A percentile compares a stretch with the other conserved stretches of the same genome.
These are phyloP conservation scores for Phytophthora pinifolia DNA, from an alignment of 352 stramenopile genomes.

Conservation along the genomic window DNA sequence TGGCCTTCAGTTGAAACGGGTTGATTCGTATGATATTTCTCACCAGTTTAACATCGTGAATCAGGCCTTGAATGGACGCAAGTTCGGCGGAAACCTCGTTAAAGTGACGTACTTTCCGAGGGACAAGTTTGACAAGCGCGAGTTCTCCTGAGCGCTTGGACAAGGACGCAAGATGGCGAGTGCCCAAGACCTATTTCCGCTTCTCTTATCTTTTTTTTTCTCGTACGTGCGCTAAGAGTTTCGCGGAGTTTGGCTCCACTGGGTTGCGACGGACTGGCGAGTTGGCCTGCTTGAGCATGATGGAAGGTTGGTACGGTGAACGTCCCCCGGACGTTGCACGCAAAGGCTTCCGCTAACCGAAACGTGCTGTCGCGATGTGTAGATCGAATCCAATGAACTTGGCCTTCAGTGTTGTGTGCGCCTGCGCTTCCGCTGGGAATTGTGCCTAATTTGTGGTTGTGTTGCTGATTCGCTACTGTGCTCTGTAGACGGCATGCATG, in stretches of 20 bases:
- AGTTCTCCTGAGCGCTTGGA: conserved; percentile 46
- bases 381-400: conserved; percentile 48
- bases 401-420: conserved; percentile 38
- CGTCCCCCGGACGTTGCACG: conserved; percentile 21
- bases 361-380: conserved; percentile 43
- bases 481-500: conserved; percentile 27
- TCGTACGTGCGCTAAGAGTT: conserved; percentile 22
- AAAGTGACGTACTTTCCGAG: conserved; percentile 78
- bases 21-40: conserved; percentile 2
- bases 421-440: conserved; percentile 16
- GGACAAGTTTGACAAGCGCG: conserved; percentile 70
- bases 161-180: conserved; percentile 17
- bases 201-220: conserved; percentile 25
- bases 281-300: conserved; percentile 12
- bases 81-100: conserved; percentile 87
- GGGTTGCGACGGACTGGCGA: conserved; percentile 14
- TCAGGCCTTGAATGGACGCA: conserved; percentile 80
- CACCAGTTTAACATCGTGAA: conserved; percentile 4
- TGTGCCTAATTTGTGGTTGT: conserved; percentile 26
- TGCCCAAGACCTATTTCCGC: conserved; percentile 19
- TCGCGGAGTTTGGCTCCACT: conserved; percentile 14
- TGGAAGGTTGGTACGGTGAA: conserved; percentile 39
- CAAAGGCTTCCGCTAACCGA: conserved; percentile 25
- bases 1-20: not conserved
- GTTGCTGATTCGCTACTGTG: conserved; percentile 30